These are phyloP conservation scores for Cutaneotrichosporon curvatum DNA, from an alignment of 1,284 basidiomycete species.

Conservation along the genomic window DNA sequence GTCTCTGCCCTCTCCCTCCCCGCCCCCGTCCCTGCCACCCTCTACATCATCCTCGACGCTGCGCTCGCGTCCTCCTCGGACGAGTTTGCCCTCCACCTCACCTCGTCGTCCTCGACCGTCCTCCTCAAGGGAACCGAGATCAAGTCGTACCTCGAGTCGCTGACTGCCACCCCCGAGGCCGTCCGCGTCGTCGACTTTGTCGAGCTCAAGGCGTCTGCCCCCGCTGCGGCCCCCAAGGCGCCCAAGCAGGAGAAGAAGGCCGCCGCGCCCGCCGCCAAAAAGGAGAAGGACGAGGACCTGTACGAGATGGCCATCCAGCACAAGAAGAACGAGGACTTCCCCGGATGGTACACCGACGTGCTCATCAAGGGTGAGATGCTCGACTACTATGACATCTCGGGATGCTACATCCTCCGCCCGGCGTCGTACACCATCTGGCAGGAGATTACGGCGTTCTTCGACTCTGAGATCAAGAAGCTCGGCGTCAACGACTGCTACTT, in stretches of 20 bases:
- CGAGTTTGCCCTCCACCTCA: slow-evolving; percentile 66
- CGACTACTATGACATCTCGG: slow-evolving; percentile 97
- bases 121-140: slow-evolving; percentile 72
- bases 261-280: slow-evolving; percentile 18
- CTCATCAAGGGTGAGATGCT: slow-evolving; percentile 97
- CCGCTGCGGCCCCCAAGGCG: slow-evolving; percentile 16
- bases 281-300: slow-evolving; percentile 71
- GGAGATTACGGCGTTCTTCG: slow-evolving; percentile 91
- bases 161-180: slow-evolving; percentile 42
- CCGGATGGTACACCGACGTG: slow-evolving; percentile 93
- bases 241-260: slow-evolving; percentile 22
- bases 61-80: slow-evolving; percentile 57
- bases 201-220: slow-evolving; percentile 51
- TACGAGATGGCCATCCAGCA: slow-evolving; percentile 87
- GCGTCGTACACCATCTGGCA: slow-evolving; percentile 99
- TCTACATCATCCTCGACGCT: slow-evolving; percentile 68
- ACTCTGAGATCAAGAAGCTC: slow-evolving; percentile 81
- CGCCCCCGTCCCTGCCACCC: slow-evolving; percentile 62
- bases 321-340: slow-evolving; percentile 90
- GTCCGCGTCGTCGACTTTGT: slow-evolving; percentile 61
- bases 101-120: slow-evolving; percentile 62
- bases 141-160: slow-evolving; percentile 60
- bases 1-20: slow-evolving; percentile 74
- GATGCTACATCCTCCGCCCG: slow-evolving; percentile 97
- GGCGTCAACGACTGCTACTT: slow-evolving; percentile 98